Percentiles rank a stretch among this genome's conserved stretches.
Evolutionary conservation across 2,329 filamentous ascomycete species (phyloP).

Genomic region (Colletotrichum tabaci): DNA sequence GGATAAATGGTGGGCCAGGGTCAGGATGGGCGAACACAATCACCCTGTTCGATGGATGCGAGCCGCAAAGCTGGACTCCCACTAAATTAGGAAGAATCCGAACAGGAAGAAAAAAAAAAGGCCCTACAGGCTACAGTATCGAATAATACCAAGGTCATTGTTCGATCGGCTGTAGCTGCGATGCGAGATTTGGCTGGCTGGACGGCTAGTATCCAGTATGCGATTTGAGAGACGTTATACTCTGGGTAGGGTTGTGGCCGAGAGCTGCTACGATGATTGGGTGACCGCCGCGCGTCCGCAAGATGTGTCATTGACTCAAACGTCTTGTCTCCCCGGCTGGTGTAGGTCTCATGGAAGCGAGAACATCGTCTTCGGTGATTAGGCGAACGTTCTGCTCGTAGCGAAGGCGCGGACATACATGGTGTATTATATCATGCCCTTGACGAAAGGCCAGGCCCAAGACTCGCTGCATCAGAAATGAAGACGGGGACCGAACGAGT

Average conservation of each 20-base stretch:
- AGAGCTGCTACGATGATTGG: conserved; percentile 4
- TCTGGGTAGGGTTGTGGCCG: neutral
- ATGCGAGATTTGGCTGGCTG: neutral
- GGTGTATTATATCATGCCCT: neutral
- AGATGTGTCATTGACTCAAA: conserved; percentile 12
- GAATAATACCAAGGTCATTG: neutral
- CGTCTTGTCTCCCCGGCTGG: neutral
- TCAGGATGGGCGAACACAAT: neutral
- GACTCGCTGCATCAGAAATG: neutral
- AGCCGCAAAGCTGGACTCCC: neutral
- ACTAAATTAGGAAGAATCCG: neutral
- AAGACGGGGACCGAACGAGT: neutral
- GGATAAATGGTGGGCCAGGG: neutral
- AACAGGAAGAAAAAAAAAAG: neutral
- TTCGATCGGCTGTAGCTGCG: neutral
- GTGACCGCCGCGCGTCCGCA: conserved; percentile 16
- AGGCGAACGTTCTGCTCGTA: neutral
- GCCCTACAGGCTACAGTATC: neutral
- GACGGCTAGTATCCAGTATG: neutral
- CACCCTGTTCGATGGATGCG: neutral
- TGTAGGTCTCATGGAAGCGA: neutral
- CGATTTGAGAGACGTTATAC: conserved; percentile 11
- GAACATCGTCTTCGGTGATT: neutral
- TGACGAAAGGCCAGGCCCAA: no score
- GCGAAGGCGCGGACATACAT: neutral